These are phyloP conservation scores for Wallacemonas collosoma DNA, from an alignment of 208 protist species.

Conservation along the genomic window DNA sequence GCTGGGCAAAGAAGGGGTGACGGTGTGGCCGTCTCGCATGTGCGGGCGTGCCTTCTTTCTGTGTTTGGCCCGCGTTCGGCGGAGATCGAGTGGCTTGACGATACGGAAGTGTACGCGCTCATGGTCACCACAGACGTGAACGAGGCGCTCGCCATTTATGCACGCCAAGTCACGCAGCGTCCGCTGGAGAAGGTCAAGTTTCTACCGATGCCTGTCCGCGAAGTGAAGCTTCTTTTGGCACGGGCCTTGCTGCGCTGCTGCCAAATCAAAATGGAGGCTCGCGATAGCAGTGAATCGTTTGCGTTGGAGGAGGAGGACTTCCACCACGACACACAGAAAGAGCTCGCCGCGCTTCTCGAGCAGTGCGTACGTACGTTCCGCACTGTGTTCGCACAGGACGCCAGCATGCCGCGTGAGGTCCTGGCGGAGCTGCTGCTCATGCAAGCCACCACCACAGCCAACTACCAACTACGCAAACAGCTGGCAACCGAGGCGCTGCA, in stretches of 20 bases:
- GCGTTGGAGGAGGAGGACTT: constrained; percentile 63
- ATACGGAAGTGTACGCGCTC: constrained; percentile 73
- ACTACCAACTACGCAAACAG: constrained; percentile 21
- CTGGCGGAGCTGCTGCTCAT: constrained; percentile 54
- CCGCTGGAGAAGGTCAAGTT: constrained; percentile 38
- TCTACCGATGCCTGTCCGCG: constrained; percentile 65
- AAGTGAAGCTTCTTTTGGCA: constrained; percentile 44
- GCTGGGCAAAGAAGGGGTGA: too few relatives aligned
- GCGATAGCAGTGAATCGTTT: constrained; percentile 14
- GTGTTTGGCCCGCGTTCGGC: constrained; percentile 56
- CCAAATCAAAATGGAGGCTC: neutral
- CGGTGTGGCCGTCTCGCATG: constrained; percentile 28
- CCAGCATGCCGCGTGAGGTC: constrained; percentile 26
- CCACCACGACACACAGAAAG: constrained; percentile 24
- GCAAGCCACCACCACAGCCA: constrained; percentile 22
- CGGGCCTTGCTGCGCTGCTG: constrained; percentile 44
- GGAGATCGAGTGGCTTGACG: constrained; percentile 69
- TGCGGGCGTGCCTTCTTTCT: constrained; percentile 22
- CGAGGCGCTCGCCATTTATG: constrained; percentile 47
- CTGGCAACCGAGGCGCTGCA: constrained; percentile 57
- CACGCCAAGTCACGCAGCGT: constrained; percentile 38
- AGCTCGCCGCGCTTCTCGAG: constrained; percentile 12
- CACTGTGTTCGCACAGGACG: constrained; percentile 21
- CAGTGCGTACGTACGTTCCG: constrained; percentile 22
- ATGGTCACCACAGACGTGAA: constrained; percentile 33